Base-by-base conservation (phyloP, 2,329 filamentous ascomycete species). In the Trichoderma semiorbis region DNA sequence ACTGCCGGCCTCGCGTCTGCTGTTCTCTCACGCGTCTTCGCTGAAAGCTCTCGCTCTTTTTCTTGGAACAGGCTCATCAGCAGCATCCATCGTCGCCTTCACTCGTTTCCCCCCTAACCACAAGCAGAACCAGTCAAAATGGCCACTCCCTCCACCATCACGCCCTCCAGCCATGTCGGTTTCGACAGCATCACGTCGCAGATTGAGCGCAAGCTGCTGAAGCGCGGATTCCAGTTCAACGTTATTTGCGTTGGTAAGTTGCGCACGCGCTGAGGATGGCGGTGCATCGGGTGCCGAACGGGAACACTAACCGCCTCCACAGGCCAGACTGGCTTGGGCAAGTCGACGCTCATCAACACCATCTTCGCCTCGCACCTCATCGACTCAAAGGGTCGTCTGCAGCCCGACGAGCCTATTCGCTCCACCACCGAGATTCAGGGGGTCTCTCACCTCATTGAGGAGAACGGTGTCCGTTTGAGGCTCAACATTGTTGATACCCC, bases 221-320 rank as follows among this genome's bases (percentile, higher is more conserved):
- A 99, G 90, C 94, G 96, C 85, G 96, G 96, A 79, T 99, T 99
- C 85, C 96, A 99, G 85, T 99, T 99, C 91, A 99, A 99, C 84
- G 92, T 98, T 81, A 98, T 98, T 84, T 98, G 95, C 83, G 96
- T 98, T 83, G 96, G 96, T 98, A 88, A 83, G 95, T 91, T 74
- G 32, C 58, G 70, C 50, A 61, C 70, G 67, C 39, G 62, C 30
- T 50, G 28, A 12, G 12, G 30, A 34, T 18, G 28, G 14, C 47
- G n/a, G 28, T 24, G 36, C 53, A 26, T 36, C 26, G 12, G 32
- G 24, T 50, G 34, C 53, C 12, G 21, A 32, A 36, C 12, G 34
- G 4, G 55, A 34, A 72, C 75, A 73, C 53, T 72, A 61, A 72
- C 71, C 55, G 28, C 57, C 18, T 18, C 67, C 76, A 74, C 81